phyloP scores from a whole-genome alignment of 306 rosid species.

The Gastrolobium bilobum region DNA sequence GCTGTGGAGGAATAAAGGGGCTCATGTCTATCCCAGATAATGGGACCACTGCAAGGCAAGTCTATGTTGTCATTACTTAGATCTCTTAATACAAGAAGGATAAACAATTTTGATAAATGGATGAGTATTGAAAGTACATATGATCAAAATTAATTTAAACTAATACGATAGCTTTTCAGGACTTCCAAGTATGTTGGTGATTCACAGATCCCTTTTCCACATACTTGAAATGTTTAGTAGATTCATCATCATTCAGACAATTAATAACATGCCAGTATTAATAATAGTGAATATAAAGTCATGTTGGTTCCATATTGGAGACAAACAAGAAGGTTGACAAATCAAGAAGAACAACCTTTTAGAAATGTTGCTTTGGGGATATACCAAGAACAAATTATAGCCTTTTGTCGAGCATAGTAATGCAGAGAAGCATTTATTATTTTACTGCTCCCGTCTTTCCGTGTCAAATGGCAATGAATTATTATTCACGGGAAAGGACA shows the following conservation, averaged over 20 bases:
- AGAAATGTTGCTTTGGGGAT: slow-evolving; percentile 4
- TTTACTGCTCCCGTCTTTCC: slow-evolving; percentile 14
- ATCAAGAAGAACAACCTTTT: slow-evolving; percentile 11
- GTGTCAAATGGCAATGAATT: slow-evolving; percentile 10
- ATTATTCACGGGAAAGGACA: slow-evolving; percentile 2
- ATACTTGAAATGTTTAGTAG: slow-evolving; percentile 15
- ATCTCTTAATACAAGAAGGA: slow-evolving; percentile 9
- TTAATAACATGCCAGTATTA: not conserved
- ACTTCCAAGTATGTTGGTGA: slow-evolving; percentile 39
- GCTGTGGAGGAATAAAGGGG: slow-evolving; percentile 98
- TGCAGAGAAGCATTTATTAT: not conserved
- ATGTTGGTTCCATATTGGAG: slow-evolving; percentile 41
- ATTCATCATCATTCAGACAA: slow-evolving; percentile 26
- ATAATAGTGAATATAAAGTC: slow-evolving; percentile 30
- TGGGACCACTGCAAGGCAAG: slow-evolving; percentile 80
- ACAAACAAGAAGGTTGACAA: slow-evolving; percentile 26
- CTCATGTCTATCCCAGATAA: slow-evolving; percentile 96
- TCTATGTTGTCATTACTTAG: slow-evolving; percentile 6
- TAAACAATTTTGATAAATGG: slow-evolving; percentile 15
- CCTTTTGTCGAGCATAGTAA: slow-evolving; percentile 20
- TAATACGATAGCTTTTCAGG: slow-evolving; percentile 34
- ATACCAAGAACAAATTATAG: slow-evolving; percentile 8
- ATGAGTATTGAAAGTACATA: slow-evolving; percentile 2
- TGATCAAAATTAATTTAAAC: slow-evolving; percentile 5
- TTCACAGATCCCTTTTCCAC: slow-evolving; percentile 25